Evolutionary conservation across 805 yeast species (phyloP).

Genomic region (Saturnispora zaruensis): DNA sequence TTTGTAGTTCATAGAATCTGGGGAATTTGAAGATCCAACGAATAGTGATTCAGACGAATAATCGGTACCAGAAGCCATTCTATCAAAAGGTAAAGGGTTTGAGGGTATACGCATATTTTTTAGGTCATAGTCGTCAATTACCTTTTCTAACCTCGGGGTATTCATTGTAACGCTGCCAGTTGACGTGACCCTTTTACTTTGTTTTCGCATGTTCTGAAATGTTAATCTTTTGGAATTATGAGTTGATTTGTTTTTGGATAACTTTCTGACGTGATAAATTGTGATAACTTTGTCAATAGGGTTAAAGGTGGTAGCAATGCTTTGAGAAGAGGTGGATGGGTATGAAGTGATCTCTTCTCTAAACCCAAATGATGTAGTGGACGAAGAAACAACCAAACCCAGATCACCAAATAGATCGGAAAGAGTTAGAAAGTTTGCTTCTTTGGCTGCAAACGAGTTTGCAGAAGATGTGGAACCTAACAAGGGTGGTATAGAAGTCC

Average conservation of each 20-base stretch:
- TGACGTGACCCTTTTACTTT: constrained; percentile 22
- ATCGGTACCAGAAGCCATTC: constrained; percentile 37
- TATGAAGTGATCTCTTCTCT: constrained; percentile 50
- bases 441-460: constrained; percentile 9
- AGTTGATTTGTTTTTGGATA: constrained; percentile 8
- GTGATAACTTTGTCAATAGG: constrained; percentile 35
- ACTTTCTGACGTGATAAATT: constrained; percentile 46
- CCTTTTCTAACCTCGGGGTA: constrained; percentile 33
- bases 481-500: constrained; percentile 3
- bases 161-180: constrained; percentile 19
- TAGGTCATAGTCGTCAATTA: constrained; percentile 30
- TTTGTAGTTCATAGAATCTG: constrained; percentile 32
- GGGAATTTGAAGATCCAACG: background rate
- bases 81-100: constrained; percentile 34
- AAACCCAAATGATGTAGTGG: constrained; percentile 54
- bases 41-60: constrained; percentile 19
- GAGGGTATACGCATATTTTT: constrained; percentile 31
- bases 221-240: constrained; percentile 12
- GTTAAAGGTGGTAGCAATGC: constrained; percentile 51
- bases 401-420: constrained; percentile 69
- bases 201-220: constrained; percentile 16
- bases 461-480: constrained; percentile 10
- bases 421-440: constrained; percentile 48
- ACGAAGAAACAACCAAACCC: constrained; percentile 62
- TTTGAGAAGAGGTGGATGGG: constrained; percentile 35